Percentiles rank a stretch among this genome's conserved stretches.
Conservation (phyloP, 192 early-diverging fungal genomes). For the Helicostylum pulchrum region DNA sequence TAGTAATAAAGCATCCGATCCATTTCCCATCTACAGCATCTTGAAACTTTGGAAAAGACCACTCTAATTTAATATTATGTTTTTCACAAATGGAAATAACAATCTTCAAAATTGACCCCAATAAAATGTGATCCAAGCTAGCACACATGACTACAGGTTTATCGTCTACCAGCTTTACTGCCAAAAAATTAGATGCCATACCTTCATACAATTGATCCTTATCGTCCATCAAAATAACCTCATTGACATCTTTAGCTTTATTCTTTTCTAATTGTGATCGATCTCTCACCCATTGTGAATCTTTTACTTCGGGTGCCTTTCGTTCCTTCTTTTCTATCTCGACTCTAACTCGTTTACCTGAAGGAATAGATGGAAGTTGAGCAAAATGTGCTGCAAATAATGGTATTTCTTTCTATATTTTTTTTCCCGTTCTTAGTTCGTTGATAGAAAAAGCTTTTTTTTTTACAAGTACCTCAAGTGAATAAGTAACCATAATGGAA, state of each 20-base stretch:
- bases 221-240: conserved; percentile 59
- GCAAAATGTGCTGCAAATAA: conserved; percentile 37
- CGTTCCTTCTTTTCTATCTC: conserved; percentile 53
- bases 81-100: conserved; percentile 54
- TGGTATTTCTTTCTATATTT: conserved; percentile 26
- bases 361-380: conserved; percentile 20
- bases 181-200: conserved; percentile 68
- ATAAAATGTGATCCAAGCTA: conserved; percentile 52
- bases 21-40: conserved; percentile 43
- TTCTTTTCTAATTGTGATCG: conserved; percentile 42
- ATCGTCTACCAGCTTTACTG: conserved; percentile 29
- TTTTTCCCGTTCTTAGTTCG: not conserved
- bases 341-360: conserved; percentile 33
- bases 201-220: conserved; percentile 63
- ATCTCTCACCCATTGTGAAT: conserved; percentile 72
- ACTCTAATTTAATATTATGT: conserved; percentile 49
- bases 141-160: conserved; percentile 46
- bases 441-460: not conserved
- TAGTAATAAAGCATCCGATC: conserved; percentile 66
- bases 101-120: conserved; percentile 64
- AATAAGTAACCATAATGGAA: conserved; percentile 57
- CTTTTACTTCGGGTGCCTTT: conserved; percentile 54
- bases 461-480: conserved; percentile 36
- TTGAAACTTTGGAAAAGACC: conserved; percentile 50
- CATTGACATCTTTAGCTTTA: conserved; percentile 47